phyloP scores from a whole-genome alignment of 2,329 filamentous ascomycete genomes.

The Bipolaris oryzae region DNA sequence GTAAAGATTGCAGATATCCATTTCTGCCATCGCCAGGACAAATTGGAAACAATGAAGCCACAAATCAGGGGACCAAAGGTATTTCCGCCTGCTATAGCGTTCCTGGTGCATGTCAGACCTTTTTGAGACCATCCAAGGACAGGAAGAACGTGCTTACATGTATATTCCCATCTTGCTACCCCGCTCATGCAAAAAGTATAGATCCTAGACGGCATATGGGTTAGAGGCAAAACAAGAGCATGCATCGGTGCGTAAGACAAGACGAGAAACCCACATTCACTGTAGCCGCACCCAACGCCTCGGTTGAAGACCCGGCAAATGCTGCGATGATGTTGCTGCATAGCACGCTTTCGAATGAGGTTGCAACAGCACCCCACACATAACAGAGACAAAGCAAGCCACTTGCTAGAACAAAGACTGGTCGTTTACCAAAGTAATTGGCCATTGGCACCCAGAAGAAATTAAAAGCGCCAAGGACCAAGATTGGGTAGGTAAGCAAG shows the following conservation, averaged over 20 bases:
- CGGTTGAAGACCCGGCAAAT: slow-evolving; percentile 54
- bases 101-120: slow-evolving; percentile 16
- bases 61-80: slow-evolving; percentile 50
- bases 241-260: not conserved
- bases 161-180: slow-evolving; percentile 47
- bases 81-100: slow-evolving; percentile 47
- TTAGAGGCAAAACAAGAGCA: not conserved
- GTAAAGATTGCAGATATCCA: slow-evolving; percentile 40
- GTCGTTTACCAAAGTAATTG: slow-evolving; percentile 56
- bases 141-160: slow-evolving; percentile 26
- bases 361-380: slow-evolving; percentile 55
- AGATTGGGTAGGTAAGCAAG: slow-evolving; percentile 51
- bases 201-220: slow-evolving; percentile 13
- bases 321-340: slow-evolving; percentile 55
- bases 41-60: slow-evolving; percentile 46
- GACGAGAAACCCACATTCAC: slow-evolving; percentile 37
- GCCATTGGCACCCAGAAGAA: slow-evolving; percentile 60
- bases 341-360: slow-evolving; percentile 51
- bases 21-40: slow-evolving; percentile 49
- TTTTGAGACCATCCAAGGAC: not conserved
- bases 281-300: slow-evolving; percentile 52
- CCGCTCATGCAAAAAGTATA: slow-evolving; percentile 44
- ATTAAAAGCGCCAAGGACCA: slow-evolving; percentile 58
- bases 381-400: slow-evolving; percentile 54
- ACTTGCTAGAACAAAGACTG: slow-evolving; percentile 54